Conservation (phyloP, 2,329 filamentous ascomycete genomes). For the Talaromyces marneffei region DNA sequence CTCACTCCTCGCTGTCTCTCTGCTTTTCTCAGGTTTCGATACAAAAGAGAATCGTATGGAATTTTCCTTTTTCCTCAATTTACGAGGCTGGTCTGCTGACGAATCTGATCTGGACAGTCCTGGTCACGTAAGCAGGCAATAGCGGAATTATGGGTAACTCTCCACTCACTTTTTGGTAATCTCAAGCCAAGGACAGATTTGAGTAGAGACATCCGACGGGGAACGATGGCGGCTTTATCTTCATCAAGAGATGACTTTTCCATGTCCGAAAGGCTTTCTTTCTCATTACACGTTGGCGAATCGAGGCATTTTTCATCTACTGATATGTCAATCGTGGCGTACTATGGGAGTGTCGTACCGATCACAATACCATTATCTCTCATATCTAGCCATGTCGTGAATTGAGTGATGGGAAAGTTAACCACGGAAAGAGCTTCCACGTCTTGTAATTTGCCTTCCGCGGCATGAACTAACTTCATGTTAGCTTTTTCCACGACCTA, state of each 20-base stretch:
- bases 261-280: slow-evolving; percentile 14
- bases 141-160: background rate
- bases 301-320: slow-evolving; percentile 15
- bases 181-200: slow-evolving; percentile 24
- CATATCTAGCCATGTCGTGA: slow-evolving; percentile 13
- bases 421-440: slow-evolving; percentile 9
- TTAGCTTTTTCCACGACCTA: slow-evolving; percentile 2
- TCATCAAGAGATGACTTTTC: slow-evolving; percentile 15
- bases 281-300: slow-evolving; percentile 20
- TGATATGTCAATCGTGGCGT: background rate
- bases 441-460: slow-evolving; percentile 11
- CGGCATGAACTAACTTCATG: slow-evolving; percentile 22
- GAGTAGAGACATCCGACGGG: slow-evolving; percentile 15
- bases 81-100: slow-evolving; percentile 20
- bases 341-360: background rate
- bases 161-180: slow-evolving; percentile 20
- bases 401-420: slow-evolving; percentile 13
- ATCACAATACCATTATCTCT: slow-evolving; percentile 10
- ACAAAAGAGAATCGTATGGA: slow-evolving; percentile 27
- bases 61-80: slow-evolving; percentile 25
- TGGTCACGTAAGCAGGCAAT: slow-evolving; percentile 4
- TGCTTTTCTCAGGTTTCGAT: slow-evolving; percentile 19
- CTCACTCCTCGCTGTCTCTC: slow-evolving; percentile 15
- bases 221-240: slow-evolving; percentile 19
- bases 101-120: slow-evolving; percentile 23